Percentiles rank a stretch among this genome's conserved stretches.
phyloP scores from a whole-genome alignment of 495 filamentous ascomycete species.

The Penicillium atrosanguineum region DNA sequence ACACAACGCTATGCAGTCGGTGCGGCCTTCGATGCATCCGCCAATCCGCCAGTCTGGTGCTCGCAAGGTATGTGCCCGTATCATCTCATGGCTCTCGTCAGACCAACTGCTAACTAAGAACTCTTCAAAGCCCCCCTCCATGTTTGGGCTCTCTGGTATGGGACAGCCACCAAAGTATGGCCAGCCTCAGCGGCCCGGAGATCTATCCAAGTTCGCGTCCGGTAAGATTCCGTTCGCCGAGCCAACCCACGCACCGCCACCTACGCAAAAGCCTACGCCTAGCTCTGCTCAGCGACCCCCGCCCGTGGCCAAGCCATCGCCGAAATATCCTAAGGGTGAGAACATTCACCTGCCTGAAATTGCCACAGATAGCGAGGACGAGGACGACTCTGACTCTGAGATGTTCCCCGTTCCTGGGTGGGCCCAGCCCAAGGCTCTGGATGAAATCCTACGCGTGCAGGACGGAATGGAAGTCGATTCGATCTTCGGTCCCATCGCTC shows the following conservation, averaged over 20 bases:
- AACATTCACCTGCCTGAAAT: constrained; percentile 85
- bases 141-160: constrained; percentile 55
- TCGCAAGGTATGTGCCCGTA: constrained; percentile 59
- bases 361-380: constrained; percentile 81
- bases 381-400: constrained; percentile 59
- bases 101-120: constrained; percentile 45
- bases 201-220: constrained; percentile 79
- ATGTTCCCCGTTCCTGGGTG: constrained; percentile 68
- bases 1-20: constrained; percentile 38
- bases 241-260: constrained; percentile 49
- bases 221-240: constrained; percentile 88
- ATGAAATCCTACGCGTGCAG: constrained; percentile 65
- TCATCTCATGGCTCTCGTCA: not conserved
- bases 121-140: constrained; percentile 58
- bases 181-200: constrained; percentile 59
- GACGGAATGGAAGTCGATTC: constrained; percentile 80
- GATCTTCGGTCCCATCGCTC: constrained; percentile 84
- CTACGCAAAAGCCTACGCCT: constrained; percentile 56
- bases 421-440: constrained; percentile 80
- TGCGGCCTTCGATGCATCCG: constrained; percentile 67
- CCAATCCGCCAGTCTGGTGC: constrained; percentile 80
- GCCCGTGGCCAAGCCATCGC: constrained; percentile 62
- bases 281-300: constrained; percentile 41
- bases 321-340: constrained; percentile 76
- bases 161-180: constrained; percentile 41